phyloP scores from a whole-genome alignment of 345 rosid species.

The Gossypium rotundifolium region DNA sequence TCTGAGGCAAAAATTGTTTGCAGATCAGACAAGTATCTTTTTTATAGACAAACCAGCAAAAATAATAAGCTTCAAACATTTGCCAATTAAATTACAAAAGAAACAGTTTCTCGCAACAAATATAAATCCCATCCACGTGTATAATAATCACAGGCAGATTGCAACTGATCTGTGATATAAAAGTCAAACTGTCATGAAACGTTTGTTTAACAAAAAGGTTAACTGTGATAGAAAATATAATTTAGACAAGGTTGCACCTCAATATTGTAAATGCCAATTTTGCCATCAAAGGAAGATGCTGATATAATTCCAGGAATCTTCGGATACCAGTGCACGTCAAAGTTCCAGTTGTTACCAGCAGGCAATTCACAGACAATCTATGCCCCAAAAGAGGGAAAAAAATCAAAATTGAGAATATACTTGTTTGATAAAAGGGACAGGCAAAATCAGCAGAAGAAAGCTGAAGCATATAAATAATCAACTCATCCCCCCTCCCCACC shows the following conservation, averaged over 20 bases:
- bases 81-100: neutral
- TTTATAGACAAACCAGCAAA: neutral
- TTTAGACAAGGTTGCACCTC: slow-evolving; percentile 46
- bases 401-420: neutral
- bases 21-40: neutral
- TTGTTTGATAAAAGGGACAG: neutral
- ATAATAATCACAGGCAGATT: neutral
- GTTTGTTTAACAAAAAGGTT: neutral
- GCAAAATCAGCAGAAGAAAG: neutral
- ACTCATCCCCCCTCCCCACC: slow-evolving; percentile 35
- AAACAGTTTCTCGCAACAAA: neutral
- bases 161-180: neutral
- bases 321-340: slow-evolving; percentile 97
- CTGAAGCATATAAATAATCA: neutral
- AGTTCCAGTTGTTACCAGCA: slow-evolving; percentile 94
- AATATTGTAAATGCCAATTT: slow-evolving; percentile 87
- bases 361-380: slow-evolving; percentile 92
- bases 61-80: neutral
- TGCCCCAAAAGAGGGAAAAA: neutral
- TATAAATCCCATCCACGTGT: neutral
- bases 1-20: neutral
- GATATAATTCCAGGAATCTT: slow-evolving; percentile 92
- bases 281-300: slow-evolving; percentile 96
- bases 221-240: neutral
- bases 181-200: neutral